Evolutionary conservation across 352 stramenopile species (phyloP).

Genomic region (Globisporangium nodosum): DNA sequence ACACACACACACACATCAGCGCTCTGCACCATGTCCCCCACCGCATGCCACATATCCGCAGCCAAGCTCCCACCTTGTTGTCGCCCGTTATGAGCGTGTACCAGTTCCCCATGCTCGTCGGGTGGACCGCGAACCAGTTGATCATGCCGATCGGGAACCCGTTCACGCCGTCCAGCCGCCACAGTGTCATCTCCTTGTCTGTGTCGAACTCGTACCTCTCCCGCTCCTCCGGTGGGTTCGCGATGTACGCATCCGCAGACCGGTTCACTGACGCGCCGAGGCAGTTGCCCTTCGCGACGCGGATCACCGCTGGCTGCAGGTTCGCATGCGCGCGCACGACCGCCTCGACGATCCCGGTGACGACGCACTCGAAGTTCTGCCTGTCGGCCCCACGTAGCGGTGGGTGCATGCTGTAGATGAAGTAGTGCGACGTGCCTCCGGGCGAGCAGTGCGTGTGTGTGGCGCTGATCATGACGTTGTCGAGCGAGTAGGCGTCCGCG

Average conservation of each 20-base stretch:
- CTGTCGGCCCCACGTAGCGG: slow-evolving; percentile 60
- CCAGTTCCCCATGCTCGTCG: slow-evolving; percentile 91
- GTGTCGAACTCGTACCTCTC: slow-evolving; percentile 77
- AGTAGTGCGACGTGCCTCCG: slow-evolving; percentile 89
- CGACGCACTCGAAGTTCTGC: slow-evolving; percentile 89
- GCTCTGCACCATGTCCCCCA: too few relatives aligned
- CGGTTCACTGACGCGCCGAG: slow-evolving; percentile 86
- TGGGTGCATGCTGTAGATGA: slow-evolving; percentile 87
- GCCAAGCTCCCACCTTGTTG: slow-evolving; percentile 65
- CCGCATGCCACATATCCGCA: not conserved
- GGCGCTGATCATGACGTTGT: slow-evolving; percentile 87
- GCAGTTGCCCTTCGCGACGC: slow-evolving; percentile 52
- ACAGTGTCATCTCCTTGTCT: slow-evolving; percentile 91
- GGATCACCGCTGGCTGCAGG: slow-evolving; percentile 56
- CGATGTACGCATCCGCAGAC: slow-evolving; percentile 83
- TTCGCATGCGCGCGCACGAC: slow-evolving; percentile 78
- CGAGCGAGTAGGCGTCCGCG: slow-evolving; percentile 36
- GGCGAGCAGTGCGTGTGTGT: slow-evolving; percentile 92
- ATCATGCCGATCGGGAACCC: slow-evolving; percentile 86
- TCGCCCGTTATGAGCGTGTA: slow-evolving; percentile 92
- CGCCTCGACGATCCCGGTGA: slow-evolving; percentile 83
- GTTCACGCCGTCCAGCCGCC: slow-evolving; percentile 78
- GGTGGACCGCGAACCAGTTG: slow-evolving; percentile 93
- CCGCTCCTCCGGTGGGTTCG: slow-evolving; percentile 83
- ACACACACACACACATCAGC: not conserved